Evolutionary conservation across 805 yeast genomes (phyloP).

Genomic region (Ogataea dorogensis): DNA sequence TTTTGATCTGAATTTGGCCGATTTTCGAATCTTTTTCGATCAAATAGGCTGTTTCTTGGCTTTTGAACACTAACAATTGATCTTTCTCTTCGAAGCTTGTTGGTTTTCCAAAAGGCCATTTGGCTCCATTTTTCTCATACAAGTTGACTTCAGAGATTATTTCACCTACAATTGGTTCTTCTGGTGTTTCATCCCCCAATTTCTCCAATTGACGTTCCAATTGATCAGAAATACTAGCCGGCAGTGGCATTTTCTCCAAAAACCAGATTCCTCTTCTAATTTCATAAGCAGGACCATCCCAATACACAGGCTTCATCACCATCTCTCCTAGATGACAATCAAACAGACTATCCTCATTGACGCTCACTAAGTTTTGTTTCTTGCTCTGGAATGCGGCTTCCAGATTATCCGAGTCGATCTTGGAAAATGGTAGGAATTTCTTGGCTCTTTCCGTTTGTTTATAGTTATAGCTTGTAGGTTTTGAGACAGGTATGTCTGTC

Average conservation of each 20-base stretch:
- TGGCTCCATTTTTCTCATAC: constrained; percentile 28
- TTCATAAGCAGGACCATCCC: constrained; percentile 86
- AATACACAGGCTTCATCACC: constrained; percentile 67
- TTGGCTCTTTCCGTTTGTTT: constrained; percentile 47
- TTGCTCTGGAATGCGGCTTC: constrained; percentile 46
- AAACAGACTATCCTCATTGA: constrained; percentile 78
- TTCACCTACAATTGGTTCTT: constrained; percentile 13
- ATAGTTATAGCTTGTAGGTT: constrained; percentile 62
- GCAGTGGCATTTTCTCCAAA: constrained; percentile 55
- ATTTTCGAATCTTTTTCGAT: constrained; percentile 28
- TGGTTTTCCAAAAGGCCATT: constrained; percentile 30
- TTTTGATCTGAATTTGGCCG: constrained; percentile 29
- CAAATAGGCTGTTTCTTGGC: constrained; percentile 24
- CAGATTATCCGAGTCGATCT: constrained; percentile 56
- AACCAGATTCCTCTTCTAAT: constrained; percentile 89
- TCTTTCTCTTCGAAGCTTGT: constrained; percentile 25
- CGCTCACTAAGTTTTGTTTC: constrained; percentile 42
- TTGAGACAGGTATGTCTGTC: constrained; percentile 67
- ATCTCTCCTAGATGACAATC: constrained; percentile 61
- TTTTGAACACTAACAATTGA: constrained; percentile 31
- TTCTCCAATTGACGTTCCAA: constrained; percentile 56
- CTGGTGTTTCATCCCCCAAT: too few species aligned
- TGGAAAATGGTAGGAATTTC: constrained; percentile 67
- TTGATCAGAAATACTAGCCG: constrained; percentile 46
- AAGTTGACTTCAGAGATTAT: constrained; percentile 25